A percentile compares a stretch with the other conserved stretches of the same genome.
These are phyloP conservation scores for Pyrenophora graminea DNA, from an alignment of 2,329 filamentous ascomycete species.

Conservation along the genomic window DNA sequence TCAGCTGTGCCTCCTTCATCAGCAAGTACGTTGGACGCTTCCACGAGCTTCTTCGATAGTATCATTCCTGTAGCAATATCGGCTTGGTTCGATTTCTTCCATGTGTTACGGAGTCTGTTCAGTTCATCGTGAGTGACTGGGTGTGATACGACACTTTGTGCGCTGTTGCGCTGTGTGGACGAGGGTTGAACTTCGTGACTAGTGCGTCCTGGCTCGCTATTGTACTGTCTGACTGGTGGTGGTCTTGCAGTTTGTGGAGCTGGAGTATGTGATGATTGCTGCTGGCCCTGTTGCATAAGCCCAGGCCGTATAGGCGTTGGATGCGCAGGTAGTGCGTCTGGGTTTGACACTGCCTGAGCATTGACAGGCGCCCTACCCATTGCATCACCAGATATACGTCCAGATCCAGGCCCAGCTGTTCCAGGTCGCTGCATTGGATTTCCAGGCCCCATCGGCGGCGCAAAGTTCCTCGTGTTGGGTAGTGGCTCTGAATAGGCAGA, in stretches of 20 bases:
- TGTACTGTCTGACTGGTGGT: conserved; percentile 59
- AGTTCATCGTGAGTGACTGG: conserved; percentile 80
- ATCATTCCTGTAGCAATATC: conserved; percentile 73
- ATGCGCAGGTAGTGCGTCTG: conserved; percentile 61
- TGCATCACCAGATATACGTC: conserved; percentile 33
- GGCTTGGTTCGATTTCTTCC: conserved; percentile 68
- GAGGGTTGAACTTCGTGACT: conserved; percentile 36
- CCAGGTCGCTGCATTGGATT: conserved; percentile 36
- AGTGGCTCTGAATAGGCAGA: conserved; percentile 45
- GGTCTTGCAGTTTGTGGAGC: conserved; percentile 48
- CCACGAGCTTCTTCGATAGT: conserved; percentile 81
- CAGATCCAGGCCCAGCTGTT: conserved; percentile 38
- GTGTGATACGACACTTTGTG: conserved; percentile 34
- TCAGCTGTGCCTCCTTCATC: conserved; percentile 76
- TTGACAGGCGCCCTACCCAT: conserved; percentile 47
- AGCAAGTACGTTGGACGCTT: conserved; percentile 79
- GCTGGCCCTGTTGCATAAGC: conserved; percentile 45
- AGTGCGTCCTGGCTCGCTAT: conserved; percentile 46
- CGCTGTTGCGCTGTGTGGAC: conserved; percentile 26
- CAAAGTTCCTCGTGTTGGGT: conserved; percentile 33
- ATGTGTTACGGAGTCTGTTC: conserved; percentile 70
- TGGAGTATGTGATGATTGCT: conserved; percentile 28
- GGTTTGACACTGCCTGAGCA: conserved; percentile 50
- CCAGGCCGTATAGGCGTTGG: conserved; percentile 60
- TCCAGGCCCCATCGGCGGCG: conserved; percentile 31